These are phyloP conservation scores for Boletus sensibilis DNA, from an alignment of 768 basidiomycete genomes.

Conservation along the genomic window DNA sequence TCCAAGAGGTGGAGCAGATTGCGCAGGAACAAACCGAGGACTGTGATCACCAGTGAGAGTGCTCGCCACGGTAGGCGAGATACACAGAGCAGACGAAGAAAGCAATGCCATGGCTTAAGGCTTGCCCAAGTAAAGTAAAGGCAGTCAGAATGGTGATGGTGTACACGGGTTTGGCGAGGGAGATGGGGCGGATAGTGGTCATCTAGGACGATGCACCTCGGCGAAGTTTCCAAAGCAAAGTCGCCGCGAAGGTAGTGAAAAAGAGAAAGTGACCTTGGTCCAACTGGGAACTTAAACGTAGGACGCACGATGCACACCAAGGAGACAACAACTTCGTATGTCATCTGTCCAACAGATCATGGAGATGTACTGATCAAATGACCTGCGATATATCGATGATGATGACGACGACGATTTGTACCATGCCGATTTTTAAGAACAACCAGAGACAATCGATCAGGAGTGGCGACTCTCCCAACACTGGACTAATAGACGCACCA, in stretches of 20 bases:
- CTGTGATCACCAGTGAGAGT: neutral
- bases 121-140: neutral
- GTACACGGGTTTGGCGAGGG: neutral
- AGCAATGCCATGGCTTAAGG: neutral
- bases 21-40: neutral
- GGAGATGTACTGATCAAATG: neutral
- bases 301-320: neutral
- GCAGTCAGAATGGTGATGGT: neutral
- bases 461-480: neutral
- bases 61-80: neutral
- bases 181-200: neutral
- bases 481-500: conserved; percentile 10
- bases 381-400: neutral
- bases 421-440: neutral
- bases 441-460: neutral
- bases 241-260: neutral
- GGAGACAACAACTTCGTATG: neutral
- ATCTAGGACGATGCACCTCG: neutral
- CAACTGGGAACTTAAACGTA: neutral
- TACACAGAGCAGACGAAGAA: neutral
- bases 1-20: neutral
- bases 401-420: neutral
- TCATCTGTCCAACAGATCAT: neutral
- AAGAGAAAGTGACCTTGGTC: neutral
- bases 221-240: neutral